Percentiles rank a stretch among this genome's conserved stretches.
Evolutionary conservation across 345 rosid genomes (phyloP).

Genomic region (Lepidium didymum): DNA sequence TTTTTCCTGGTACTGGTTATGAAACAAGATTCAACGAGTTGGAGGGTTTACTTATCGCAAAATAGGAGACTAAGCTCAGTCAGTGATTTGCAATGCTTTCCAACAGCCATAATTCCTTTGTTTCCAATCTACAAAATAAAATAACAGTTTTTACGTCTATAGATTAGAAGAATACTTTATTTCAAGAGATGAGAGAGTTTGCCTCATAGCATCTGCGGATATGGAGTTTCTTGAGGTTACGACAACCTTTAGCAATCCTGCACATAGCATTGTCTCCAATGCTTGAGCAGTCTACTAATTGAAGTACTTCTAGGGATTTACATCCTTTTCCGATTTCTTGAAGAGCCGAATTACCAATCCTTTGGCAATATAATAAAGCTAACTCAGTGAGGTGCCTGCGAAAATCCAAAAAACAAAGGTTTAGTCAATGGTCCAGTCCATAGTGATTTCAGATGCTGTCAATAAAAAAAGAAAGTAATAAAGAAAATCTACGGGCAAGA

Average conservation of each 20-base stretch:
- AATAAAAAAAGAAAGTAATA: neutral
- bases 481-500: slow-evolving; percentile 57
- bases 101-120: slow-evolving; percentile 72
- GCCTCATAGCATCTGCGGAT: slow-evolving; percentile 91
- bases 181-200: slow-evolving; percentile 1
- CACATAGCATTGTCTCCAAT: slow-evolving; percentile 77
- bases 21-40: slow-evolving; percentile 5
- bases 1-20: neutral
- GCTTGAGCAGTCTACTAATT: slow-evolving; percentile 77
- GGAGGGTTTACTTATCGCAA: slow-evolving; percentile 60
- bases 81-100: slow-evolving; percentile 68
- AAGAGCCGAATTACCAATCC: slow-evolving; percentile 63
- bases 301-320: slow-evolving; percentile 67
- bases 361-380: slow-evolving; percentile 78
- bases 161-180: neutral
- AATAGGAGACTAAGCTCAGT: slow-evolving; percentile 80
- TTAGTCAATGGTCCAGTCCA: neutral
- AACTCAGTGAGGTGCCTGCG: slow-evolving; percentile 77
- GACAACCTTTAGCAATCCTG: slow-evolving; percentile 79
- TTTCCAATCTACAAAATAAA: slow-evolving; percentile 53
- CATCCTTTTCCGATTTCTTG: slow-evolving; percentile 75
- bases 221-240: slow-evolving; percentile 76
- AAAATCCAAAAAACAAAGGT: neutral
- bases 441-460: neutral
- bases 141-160: neutral